Evolutionary conservation across 768 basidiomycete species (phyloP).

Genomic region (Podaxis sp.): DNA sequence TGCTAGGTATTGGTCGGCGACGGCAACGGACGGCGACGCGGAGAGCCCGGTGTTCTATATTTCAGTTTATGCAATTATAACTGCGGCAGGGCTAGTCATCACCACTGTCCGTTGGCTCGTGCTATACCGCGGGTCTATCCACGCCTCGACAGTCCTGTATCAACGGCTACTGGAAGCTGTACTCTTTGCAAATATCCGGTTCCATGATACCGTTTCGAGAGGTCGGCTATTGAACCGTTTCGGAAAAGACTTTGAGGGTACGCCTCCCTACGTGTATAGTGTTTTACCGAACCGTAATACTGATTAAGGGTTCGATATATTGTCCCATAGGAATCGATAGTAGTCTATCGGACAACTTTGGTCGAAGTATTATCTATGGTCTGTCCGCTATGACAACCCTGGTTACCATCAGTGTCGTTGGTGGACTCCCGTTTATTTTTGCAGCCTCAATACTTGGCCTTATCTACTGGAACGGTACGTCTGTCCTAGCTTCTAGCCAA

Average conservation of each 20-base stretch:
- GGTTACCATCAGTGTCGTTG: conserved; percentile 72
- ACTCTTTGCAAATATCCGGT: conserved; percentile 85
- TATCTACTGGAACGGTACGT: conserved; percentile 72
- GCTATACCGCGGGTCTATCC: conserved; percentile 82
- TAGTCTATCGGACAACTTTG: conserved; percentile 81
- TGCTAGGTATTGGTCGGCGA: conserved; percentile 56
- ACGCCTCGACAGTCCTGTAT: conserved; percentile 77
- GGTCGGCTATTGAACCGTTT: conserved; percentile 83
- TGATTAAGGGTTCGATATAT: conserved; percentile 18
- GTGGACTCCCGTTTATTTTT: conserved; percentile 73
- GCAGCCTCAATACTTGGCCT: conserved; percentile 54
- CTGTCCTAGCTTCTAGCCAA: neutral
- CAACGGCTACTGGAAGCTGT: conserved; percentile 74
- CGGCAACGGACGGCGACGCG: conserved; percentile 38
- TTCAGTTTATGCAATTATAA: conserved; percentile 61
- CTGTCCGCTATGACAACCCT: conserved; percentile 74
- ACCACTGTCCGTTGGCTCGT: conserved; percentile 67
- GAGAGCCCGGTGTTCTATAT: conserved; percentile 63
- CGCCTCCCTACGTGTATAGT: neutral
- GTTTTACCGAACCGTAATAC: neutral
- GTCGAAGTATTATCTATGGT: conserved; percentile 69
- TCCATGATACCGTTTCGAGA: conserved; percentile 90
- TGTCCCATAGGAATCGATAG: conserved; percentile 69
- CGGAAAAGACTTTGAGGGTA: conserved; percentile 88
- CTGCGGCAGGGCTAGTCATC: conserved; percentile 44